phyloP scores from a whole-genome alignment of 441 rosid genomes.

The Theobroma grandiflorum region DNA sequence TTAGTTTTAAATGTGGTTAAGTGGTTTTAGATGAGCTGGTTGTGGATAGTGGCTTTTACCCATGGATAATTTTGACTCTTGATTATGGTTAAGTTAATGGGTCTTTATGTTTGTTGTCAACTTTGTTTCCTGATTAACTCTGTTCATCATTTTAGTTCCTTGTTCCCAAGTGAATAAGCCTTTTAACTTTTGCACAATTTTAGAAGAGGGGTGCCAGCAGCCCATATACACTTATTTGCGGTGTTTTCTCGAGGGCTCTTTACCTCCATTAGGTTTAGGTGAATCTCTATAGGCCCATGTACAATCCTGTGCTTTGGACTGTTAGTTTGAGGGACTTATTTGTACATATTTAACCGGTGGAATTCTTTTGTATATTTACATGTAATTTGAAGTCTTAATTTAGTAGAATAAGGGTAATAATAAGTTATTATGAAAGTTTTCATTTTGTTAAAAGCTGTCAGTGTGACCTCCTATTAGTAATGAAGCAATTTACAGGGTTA shows the following conservation, averaged over 20 bases:
- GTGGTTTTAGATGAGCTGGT: background rate
- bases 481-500: too few relatives aligned
- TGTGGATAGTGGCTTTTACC: background rate
- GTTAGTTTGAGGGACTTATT: background rate
- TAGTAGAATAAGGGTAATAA: background rate
- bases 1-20: background rate
- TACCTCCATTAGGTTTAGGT: background rate
- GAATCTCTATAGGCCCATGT: background rate
- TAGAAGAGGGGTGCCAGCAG: background rate
- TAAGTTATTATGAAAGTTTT: background rate
- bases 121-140: constrained; percentile 1
- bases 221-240: background rate
- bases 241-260: background rate
- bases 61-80: background rate
- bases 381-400: background rate
- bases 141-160: background rate
- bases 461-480: background rate
- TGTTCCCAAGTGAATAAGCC: background rate
- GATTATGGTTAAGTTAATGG: background rate
- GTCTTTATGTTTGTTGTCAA: background rate
- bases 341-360: background rate
- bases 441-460: background rate
- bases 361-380: background rate
- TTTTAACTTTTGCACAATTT: background rate
- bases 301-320: background rate